Conservation (phyloP, 2,329 filamentous ascomycete genomes). For the Aureobasidium pullulans region DNA sequence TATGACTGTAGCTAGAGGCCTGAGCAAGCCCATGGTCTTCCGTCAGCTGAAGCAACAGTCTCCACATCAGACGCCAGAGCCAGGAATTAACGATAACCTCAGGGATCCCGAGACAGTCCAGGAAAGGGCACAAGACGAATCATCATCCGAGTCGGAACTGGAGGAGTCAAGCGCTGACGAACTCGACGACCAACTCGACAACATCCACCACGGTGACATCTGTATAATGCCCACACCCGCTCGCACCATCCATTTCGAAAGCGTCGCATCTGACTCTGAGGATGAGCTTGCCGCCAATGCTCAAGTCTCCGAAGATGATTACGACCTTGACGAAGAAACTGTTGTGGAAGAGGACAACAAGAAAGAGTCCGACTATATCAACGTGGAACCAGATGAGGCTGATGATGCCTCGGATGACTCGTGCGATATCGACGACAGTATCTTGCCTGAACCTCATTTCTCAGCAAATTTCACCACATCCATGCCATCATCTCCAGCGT, state of each 20-base stretch:
- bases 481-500: conserved; percentile 2
- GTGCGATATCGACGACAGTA: conserved; percentile 8
- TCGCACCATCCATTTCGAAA: background rate
- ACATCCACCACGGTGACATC: background rate
- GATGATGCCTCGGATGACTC: conserved; percentile 13
- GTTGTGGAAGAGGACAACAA: background rate
- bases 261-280: background rate
- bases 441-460: conserved; percentile 10
- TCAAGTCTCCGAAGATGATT: background rate
- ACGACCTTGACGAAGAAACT: conserved; percentile 17
- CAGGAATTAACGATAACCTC: background rate
- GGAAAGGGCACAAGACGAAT: background rate
- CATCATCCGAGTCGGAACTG: background rate
- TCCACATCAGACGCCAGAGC: background rate
- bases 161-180: conserved; percentile 8
- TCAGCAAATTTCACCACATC: conserved; percentile 5
- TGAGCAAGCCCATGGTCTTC: conserved; percentile 14
- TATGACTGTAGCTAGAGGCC: conserved; percentile 16
- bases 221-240: background rate
- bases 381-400: conserved; percentile 2
- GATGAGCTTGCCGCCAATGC: conserved; percentile 3
- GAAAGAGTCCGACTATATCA: conserved; percentile 10
- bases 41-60: conserved; percentile 13
- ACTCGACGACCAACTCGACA: background rate
- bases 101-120: background rate